A percentile compares a stretch with the other conserved stretches of the same genome.
These are phyloP conservation scores for Metarhizium robertsii DNA, from an alignment of 2,329 filamentous ascomycete species.

Conservation along the genomic window DNA sequence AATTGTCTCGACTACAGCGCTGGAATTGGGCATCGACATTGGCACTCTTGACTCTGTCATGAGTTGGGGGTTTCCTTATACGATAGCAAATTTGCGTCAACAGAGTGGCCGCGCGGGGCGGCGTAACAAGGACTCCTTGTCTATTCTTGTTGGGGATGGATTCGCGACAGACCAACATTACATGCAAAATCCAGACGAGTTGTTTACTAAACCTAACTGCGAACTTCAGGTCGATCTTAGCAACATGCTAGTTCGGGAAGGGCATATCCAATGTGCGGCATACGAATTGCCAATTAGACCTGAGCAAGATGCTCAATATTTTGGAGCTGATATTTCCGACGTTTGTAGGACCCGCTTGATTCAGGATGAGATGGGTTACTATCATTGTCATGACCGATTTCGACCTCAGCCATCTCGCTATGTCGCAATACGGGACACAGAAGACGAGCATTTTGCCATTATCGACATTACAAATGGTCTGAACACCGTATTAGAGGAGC, in stretches of 20 bases:
- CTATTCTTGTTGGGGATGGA: constrained; percentile 78
- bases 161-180: constrained; percentile 92
- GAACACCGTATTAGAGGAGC: constrained; percentile 83
- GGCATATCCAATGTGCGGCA: constrained; percentile 90
- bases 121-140: constrained; percentile 86
- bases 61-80: constrained; percentile 90
- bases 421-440: constrained; percentile 80
- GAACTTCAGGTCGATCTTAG: constrained; percentile 85
- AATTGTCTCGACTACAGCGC: constrained; percentile 84
- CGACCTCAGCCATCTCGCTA: constrained; percentile 73
- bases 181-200: constrained; percentile 91
- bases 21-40: constrained; percentile 93
- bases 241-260: constrained; percentile 85
- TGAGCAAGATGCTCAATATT: constrained; percentile 65
- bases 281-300: constrained; percentile 89
- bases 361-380: constrained; percentile 70
- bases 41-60: constrained; percentile 89
- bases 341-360: constrained; percentile 68
- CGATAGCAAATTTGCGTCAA: constrained; percentile 87
- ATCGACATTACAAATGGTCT: constrained; percentile 76
- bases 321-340: constrained; percentile 61
- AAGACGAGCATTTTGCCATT: constrained; percentile 87
- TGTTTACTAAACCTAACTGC: constrained; percentile 85
- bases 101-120: constrained; percentile 90
- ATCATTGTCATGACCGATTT: constrained; percentile 82